phyloP scores from a whole-genome alignment of 495 filamentous ascomycete genomes.

The Aspergillus affinis region DNA sequence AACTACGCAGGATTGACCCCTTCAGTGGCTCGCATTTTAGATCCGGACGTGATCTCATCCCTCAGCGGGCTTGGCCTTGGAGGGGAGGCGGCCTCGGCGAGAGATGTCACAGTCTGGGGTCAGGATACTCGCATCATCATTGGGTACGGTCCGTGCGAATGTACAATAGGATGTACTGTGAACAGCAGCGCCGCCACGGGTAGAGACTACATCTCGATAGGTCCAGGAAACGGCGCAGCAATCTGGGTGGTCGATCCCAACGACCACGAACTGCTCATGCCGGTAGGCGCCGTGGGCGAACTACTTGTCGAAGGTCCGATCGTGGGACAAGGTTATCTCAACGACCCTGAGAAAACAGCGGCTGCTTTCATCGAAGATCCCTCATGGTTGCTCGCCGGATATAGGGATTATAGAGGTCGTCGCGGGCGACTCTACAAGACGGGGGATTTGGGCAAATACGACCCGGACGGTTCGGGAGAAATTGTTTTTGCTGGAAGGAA shows the following conservation, averaged over 20 bases:
- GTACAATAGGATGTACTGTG: slow-evolving; percentile 45
- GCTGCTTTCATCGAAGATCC: slow-evolving; percentile 49
- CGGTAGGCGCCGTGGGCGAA: slow-evolving; percentile 54
- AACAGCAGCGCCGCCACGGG: slow-evolving; percentile 45
- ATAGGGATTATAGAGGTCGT: slow-evolving; percentile 35
- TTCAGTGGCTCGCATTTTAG: slow-evolving; percentile 46
- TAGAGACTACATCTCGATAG: slow-evolving; percentile 37
- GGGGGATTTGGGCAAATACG: slow-evolving; percentile 54
- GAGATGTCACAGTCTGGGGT: slow-evolving; percentile 41
- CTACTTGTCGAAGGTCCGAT: slow-evolving; percentile 55
- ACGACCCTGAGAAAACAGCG: slow-evolving; percentile 46
- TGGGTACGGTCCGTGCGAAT: slow-evolving; percentile 53
- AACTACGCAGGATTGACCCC: slow-evolving; percentile 52
- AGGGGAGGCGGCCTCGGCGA: slow-evolving; percentile 50
- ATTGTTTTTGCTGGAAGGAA: slow-evolving; percentile 60
- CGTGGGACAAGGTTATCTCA: slow-evolving; percentile 52
- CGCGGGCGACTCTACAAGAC: slow-evolving; percentile 47
- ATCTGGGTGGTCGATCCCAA: slow-evolving; percentile 52
- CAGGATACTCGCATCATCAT: slow-evolving; percentile 44
- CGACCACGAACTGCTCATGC: slow-evolving; percentile 43
- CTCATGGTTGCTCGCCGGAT: slow-evolving; percentile 44
- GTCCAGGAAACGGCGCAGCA: slow-evolving; percentile 37
- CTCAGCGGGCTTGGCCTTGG: slow-evolving; percentile 49
- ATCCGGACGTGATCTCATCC: slow-evolving; percentile 43
- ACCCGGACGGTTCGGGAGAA: slow-evolving; percentile 46